phyloP scores from a whole-genome alignment of 306 rosid genomes.

The Casuarina cunninghamiana region DNA sequence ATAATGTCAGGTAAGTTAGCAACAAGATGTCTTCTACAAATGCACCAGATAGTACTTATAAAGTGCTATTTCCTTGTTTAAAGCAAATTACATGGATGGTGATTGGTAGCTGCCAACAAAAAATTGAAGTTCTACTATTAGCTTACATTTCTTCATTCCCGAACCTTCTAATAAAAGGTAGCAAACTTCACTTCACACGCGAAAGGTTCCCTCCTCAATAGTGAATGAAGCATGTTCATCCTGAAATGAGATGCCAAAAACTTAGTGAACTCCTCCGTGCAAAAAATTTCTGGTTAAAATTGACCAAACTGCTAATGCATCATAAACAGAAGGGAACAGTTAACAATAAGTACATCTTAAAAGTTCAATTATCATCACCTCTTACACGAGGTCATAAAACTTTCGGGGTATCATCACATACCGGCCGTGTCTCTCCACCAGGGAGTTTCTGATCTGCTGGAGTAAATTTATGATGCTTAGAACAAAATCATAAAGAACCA shows the following conservation, averaged over 20 bases:
- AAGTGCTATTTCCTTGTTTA: background rate
- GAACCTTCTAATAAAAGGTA: slow-evolving; percentile 17
- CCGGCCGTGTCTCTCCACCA: slow-evolving; percentile 23
- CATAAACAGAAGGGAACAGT: slow-evolving; percentile 1
- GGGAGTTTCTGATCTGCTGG: slow-evolving; percentile 28
- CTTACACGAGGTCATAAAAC: slow-evolving; percentile 16
- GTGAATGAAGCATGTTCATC: slow-evolving; percentile 14
- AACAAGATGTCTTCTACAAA: background rate
- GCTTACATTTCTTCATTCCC: slow-evolving; percentile 13
- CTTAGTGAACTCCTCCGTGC: background rate
- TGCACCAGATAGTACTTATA: background rate
- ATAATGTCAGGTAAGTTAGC: background rate
- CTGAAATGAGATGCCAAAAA: slow-evolving; percentile 33
- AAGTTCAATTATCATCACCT: slow-evolving; percentile 27
- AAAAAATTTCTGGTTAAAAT: background rate
- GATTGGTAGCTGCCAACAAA: background rate
- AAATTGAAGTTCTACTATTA: background rate
- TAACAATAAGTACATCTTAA: slow-evolving; percentile 15
- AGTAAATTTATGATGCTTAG: slow-evolving; percentile 3
- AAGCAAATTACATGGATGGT: background rate
- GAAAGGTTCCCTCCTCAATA: slow-evolving; percentile 20
- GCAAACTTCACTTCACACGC: slow-evolving; percentile 5
- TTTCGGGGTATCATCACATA: slow-evolving; percentile 13
- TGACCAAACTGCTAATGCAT: background rate
- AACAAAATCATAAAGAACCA: background rate